These are phyloP conservation scores for Paramecium primaurelia DNA, from an alignment of 73 alveolate genomes.

Conservation along the genomic window DNA sequence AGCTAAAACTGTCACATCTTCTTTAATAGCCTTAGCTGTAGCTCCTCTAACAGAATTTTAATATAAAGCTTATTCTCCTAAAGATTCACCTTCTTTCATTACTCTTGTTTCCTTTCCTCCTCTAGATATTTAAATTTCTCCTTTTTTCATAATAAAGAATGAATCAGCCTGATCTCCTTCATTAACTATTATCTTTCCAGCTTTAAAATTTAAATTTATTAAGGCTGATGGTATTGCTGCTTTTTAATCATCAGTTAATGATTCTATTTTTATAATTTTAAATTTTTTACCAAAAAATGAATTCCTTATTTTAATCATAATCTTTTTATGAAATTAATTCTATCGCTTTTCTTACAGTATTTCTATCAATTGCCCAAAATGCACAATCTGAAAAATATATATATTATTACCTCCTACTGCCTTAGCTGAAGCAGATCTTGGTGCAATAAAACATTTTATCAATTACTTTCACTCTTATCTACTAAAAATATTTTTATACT, in stretches of 20 bases:
- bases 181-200: conserved; percentile 58
- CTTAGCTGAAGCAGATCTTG: conserved; percentile 76
- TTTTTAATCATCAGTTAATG: conserved; percentile 45
- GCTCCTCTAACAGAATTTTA: conserved; percentile 66
- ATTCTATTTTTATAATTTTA: not conserved
- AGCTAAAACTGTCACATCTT: conserved; percentile 45
- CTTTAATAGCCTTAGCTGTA: conserved; percentile 63
- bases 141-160: conserved; percentile 64
- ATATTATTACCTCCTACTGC: conserved; percentile 48
- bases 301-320: conserved; percentile 44
- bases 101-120: conserved; percentile 56
- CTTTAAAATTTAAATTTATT: conserved; percentile 31
- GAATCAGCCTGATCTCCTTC: conserved; percentile 72
- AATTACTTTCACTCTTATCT: conserved; percentile 11
- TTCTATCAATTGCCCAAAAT: conserved; percentile 82
- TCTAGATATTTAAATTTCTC: conserved; percentile 55
- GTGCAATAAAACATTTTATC: conserved; percentile 64
- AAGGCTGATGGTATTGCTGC: conserved; percentile 48
- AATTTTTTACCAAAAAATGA: conserved; percentile 5
- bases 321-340: conserved; percentile 40
- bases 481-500: not conserved
- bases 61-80: conserved; percentile 66
- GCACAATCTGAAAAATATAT: conserved; percentile 43
- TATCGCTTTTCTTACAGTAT: conserved; percentile 71
- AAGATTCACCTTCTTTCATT: conserved; percentile 61